Evolutionary conservation across 352 stramenopile genomes (phyloP).

Genomic region (Phytopythium ostracodes): DNA sequence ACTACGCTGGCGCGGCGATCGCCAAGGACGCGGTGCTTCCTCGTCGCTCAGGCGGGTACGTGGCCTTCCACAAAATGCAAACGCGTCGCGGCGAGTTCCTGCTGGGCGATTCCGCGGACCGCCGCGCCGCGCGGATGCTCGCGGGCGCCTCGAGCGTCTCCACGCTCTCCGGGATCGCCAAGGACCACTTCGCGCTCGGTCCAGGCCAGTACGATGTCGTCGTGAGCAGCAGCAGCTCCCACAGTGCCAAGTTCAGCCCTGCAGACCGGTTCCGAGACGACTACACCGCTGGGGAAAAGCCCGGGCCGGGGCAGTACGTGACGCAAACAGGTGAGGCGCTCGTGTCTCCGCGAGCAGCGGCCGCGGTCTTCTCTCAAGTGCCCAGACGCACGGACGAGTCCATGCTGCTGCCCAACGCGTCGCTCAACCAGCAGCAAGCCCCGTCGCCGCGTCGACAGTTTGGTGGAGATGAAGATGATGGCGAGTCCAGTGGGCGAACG

Average conservation of each 20-base stretch:
- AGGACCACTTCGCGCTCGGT: constrained; percentile 48
- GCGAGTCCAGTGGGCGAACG: neutral
- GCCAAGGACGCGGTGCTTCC: constrained; percentile 28
- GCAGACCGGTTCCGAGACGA: constrained; percentile 55
- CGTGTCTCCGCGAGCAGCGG: constrained; percentile 19
- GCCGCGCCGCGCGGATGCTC: constrained; percentile 13
- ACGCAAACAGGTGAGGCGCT: constrained; percentile 22
- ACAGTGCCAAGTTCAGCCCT: constrained; percentile 47
- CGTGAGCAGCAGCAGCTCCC: constrained; percentile 11
- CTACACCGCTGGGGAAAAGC: constrained; percentile 26
- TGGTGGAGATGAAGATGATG: neutral
- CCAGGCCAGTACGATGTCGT: constrained; percentile 53
- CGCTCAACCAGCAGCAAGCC: neutral
- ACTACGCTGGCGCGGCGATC: constrained; percentile 9
- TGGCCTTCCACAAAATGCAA: constrained; percentile 50
- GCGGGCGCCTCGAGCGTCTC: constrained; percentile 6
- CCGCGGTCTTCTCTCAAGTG: constrained; percentile 49
- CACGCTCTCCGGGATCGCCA: constrained; percentile 18
- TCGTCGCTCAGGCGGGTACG: constrained; percentile 19
- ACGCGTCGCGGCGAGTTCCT: constrained; percentile 29
- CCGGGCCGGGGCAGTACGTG: constrained; percentile 50
- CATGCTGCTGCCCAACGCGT: neutral
- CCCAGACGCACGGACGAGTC: constrained; percentile 26
- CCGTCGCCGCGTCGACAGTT: neutral
- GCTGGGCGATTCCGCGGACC: constrained; percentile 15